Percentiles rank a stretch among this genome's conserved stretches.
Evolutionary conservation across 805 yeast genomes (phyloP).

Genomic region (Clavispora asparagi): DNA sequence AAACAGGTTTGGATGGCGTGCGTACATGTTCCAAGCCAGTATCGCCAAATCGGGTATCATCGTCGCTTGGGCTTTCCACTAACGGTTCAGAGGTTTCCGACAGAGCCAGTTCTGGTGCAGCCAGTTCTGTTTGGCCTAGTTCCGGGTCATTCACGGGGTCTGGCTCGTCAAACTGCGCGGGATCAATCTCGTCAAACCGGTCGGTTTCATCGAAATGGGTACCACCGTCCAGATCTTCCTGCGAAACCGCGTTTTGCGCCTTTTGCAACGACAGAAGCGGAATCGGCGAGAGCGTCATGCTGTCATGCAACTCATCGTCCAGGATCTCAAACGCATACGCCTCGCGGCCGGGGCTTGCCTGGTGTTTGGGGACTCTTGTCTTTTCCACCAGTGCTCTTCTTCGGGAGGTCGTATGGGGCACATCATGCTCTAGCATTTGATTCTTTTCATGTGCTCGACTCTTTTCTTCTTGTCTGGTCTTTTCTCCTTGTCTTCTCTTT

Average conservation of each 20-base stretch:
- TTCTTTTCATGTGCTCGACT: no score
- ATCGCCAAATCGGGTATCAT: background rate
- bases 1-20: background rate
- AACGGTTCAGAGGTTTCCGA: background rate
- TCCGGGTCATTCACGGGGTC: background rate
- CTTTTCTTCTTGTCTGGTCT: background rate
- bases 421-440: no score
- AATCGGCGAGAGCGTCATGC: slow-evolving; percentile 1
- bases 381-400: background rate
- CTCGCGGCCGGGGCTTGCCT: background rate
- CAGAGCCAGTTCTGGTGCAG: no score
- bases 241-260: background rate
- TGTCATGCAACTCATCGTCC: background rate
- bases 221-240: background rate
- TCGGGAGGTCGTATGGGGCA: no score
- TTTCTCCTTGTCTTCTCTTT: background rate
- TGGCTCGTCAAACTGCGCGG: background rate
- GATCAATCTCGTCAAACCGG: background rate
- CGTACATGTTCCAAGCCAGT: background rate
- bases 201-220: background rate
- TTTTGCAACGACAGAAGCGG: slow-evolving; percentile 1
- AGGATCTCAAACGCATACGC: background rate
- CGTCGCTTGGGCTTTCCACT: background rate
- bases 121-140: no score
- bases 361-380: background rate